phyloP scores from a whole-genome alignment of 345 rosid species.

The Populus deltoides region DNA sequence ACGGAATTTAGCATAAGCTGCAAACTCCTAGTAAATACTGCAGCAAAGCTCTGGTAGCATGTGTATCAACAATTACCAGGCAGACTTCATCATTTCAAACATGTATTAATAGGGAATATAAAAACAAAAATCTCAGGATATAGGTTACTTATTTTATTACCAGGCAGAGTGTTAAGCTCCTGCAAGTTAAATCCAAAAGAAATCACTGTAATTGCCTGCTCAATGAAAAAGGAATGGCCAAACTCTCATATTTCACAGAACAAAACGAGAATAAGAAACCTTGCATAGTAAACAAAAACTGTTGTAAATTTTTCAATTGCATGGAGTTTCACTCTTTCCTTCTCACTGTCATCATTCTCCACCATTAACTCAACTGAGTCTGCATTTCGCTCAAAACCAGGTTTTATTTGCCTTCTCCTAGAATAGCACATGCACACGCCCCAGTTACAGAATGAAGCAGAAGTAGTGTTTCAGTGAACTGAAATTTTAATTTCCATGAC shows the following conservation, averaged over 20 bases:
- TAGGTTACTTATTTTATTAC: no score
- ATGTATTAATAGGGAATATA: background rate
- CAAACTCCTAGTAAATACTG: background rate
- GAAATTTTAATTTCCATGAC: background rate
- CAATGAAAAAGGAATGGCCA: background rate
- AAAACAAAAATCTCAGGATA: background rate
- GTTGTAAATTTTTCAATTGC: slow-evolving; percentile 36
- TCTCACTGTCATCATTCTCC: slow-evolving; percentile 83
- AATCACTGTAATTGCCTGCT: background rate
- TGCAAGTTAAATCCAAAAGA: slow-evolving; percentile 32
- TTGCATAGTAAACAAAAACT: slow-evolving; percentile 40
- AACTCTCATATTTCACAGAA: background rate
- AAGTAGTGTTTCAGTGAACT: background rate
- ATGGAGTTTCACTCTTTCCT: slow-evolving; percentile 56
- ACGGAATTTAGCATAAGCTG: background rate
- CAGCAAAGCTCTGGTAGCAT: background rate
- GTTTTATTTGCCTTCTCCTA: slow-evolving; percentile 79
- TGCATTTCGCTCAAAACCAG: slow-evolving; percentile 79
- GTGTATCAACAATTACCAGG: background rate
- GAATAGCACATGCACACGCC: background rate
- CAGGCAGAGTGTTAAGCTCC: slow-evolving; percentile 56
- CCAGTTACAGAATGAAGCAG: slow-evolving; percentile 5
- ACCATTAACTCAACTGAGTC: slow-evolving; percentile 65
- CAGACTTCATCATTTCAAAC: background rate
- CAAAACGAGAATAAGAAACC: background rate